Evolutionary conservation across 164 flowering plant species (phyloP).

Genomic region (Nymphaea thermarum): DNA sequence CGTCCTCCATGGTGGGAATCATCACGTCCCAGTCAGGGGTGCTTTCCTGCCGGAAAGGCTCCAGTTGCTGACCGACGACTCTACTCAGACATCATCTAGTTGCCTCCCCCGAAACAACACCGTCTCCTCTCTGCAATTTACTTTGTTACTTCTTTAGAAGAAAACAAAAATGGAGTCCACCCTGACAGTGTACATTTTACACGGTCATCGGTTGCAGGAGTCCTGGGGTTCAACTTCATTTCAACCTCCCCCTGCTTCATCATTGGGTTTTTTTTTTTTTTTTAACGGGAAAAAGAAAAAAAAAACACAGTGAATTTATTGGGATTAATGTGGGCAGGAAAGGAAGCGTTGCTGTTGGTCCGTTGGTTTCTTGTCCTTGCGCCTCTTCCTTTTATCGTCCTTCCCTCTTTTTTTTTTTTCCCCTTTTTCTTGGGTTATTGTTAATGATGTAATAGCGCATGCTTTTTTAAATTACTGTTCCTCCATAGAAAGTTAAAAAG

Average conservation of each 20-base stretch:
- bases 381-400: not conserved
- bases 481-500: not conserved
- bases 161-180: not conserved
- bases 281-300: not conserved
- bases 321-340: not conserved
- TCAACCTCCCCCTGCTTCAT: slow-evolving; percentile 3
- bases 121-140: not conserved
- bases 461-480: not conserved
- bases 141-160: not conserved
- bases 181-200: not conserved
- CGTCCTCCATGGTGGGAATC: slow-evolving; percentile 75
- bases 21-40: slow-evolving; percentile 79
- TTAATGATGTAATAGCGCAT: not conserved
- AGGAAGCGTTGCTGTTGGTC: not conserved
- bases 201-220: not conserved
- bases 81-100: not conserved
- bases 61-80: slow-evolving; percentile 30
- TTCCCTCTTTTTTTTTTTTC: not conserved
- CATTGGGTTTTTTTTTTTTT: not conserved
- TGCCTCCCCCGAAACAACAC: not conserved
- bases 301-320: not conserved
- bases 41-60: slow-evolving; percentile 59
- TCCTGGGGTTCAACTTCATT: not conserved
- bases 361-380: not conserved
- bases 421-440: not conserved